phyloP scores from a whole-genome alignment of 352 stramenopile genomes.

The Pythium sp. region DNA sequence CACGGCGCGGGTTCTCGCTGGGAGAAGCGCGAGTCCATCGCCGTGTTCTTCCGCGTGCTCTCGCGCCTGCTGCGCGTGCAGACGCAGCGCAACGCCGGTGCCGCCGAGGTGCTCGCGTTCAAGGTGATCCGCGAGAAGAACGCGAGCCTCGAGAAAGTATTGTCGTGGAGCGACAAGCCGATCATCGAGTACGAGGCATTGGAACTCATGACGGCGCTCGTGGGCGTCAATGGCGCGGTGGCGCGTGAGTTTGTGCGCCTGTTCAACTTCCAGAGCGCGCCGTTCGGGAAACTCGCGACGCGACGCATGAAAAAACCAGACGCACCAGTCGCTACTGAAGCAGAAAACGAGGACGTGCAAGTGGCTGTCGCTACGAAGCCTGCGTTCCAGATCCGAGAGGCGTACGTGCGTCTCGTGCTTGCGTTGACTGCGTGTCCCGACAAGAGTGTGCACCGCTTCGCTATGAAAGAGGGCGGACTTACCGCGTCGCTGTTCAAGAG shows the following conservation, averaged over 20 bases:
- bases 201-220: slow-evolving; percentile 50
- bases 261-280: slow-evolving; percentile 72
- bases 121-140: slow-evolving; percentile 69
- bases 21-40: slow-evolving; percentile 67
- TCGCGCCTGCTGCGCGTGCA: slow-evolving; percentile 41
- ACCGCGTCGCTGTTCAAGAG: slow-evolving; percentile 71
- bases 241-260: slow-evolving; percentile 75
- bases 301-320: slow-evolving; percentile 62
- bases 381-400: slow-evolving; percentile 59
- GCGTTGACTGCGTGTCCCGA: too few relatives aligned
- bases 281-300: slow-evolving; percentile 57
- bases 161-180: slow-evolving; percentile 86
- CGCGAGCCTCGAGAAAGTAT: slow-evolving; percentile 57
- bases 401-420: slow-evolving; percentile 34
- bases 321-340: slow-evolving; percentile 7
- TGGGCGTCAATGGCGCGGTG: slow-evolving; percentile 32
- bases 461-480: slow-evolving; percentile 43
- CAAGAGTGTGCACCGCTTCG: too few relatives aligned
- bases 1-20: slow-evolving; percentile 48
- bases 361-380: slow-evolving; percentile 12
- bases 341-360: neutral
- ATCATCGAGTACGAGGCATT: slow-evolving; percentile 72
- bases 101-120: slow-evolving; percentile 62
- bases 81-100: slow-evolving; percentile 21
- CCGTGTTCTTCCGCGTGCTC: slow-evolving; percentile 58